These are phyloP conservation scores for Harrya chromipes DNA, from an alignment of 768 basidiomycete species.

Conservation along the genomic window DNA sequence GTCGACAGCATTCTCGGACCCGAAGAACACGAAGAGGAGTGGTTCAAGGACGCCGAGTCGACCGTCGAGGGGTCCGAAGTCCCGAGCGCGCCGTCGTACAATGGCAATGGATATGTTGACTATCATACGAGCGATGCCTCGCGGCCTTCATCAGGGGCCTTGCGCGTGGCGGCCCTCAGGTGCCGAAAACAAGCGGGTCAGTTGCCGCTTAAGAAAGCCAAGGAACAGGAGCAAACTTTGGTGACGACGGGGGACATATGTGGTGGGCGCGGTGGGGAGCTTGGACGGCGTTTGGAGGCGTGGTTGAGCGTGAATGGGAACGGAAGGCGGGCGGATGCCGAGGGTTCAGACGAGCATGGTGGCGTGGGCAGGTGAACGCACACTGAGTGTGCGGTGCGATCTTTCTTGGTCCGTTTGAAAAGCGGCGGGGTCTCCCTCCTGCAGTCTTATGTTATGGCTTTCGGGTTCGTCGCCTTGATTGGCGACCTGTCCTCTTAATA, in stretches of 20 bases:
- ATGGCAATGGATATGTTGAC: background rate
- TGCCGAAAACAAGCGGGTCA: conserved; percentile 41
- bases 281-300: conserved; percentile 71
- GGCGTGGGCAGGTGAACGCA: too few relatives aligned
- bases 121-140: conserved; percentile 4
- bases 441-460: too few relatives aligned
- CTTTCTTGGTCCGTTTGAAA: too few relatives aligned
- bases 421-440: too few relatives aligned
- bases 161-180: conserved; percentile 25
- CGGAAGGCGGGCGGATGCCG: conserved; percentile 12
- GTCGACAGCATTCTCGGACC: conserved; percentile 72
- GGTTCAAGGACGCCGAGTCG: conserved; percentile 49
- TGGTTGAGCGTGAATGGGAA: conserved; percentile 52
- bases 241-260: conserved; percentile 72
- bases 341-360: conserved; percentile 10
- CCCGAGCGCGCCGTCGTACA: conserved; percentile 11
- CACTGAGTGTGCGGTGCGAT: too few relatives aligned
- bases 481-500: too few relatives aligned
- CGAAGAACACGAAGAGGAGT: conserved; percentile 67
- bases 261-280: conserved; percentile 75
- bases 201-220: conserved; percentile 55
- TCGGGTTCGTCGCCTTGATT: too few relatives aligned
- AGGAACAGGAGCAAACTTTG: conserved; percentile 68
- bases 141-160: conserved; percentile 16
- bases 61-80: conserved; percentile 19